Conservation (phyloP, 2,329 filamentous ascomycete genomes). For the Talaromyces verruculosus region DNA sequence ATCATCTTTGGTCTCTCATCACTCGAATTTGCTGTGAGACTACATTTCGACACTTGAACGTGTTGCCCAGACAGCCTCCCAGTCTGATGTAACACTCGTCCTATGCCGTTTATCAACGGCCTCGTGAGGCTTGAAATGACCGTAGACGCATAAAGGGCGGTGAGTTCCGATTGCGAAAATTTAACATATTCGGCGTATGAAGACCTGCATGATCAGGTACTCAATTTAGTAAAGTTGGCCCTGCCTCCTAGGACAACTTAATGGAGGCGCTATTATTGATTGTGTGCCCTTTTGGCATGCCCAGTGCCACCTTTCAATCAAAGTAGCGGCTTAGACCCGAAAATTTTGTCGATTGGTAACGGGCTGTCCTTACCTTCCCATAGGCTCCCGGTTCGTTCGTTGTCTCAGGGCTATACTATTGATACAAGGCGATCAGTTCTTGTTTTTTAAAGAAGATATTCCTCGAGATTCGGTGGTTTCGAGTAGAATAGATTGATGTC, state of each 20-base stretch:
- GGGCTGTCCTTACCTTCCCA: not conserved
- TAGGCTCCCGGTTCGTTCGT: not conserved
- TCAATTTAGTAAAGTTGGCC: conserved; percentile 18
- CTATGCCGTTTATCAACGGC: not conserved
- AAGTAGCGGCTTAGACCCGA: conserved; percentile 2
- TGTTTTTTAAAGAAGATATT: not conserved
- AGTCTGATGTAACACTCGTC: not conserved
- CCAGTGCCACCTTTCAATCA: conserved; percentile 1
- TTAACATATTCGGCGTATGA: conserved; percentile 17
- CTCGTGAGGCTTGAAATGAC: conserved; percentile 5
- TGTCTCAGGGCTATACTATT: not conserved
- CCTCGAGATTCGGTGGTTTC: not conserved
- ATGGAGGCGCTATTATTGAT: conserved; percentile 15
- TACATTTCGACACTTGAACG: not conserved
- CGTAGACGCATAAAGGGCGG: conserved; percentile 17
- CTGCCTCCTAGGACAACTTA: conserved; percentile 16
- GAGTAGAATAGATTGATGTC: not conserved
- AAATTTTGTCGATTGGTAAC: conserved; percentile 1
- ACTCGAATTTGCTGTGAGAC: not conserved
- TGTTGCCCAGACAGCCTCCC: not conserved
- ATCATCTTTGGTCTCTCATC: not conserved
- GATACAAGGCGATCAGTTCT: not conserved
- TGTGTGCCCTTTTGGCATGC: conserved; percentile 2
- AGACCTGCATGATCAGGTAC: conserved; percentile 20
- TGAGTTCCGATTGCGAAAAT: conserved; percentile 11